Evolutionary conservation across 2,329 filamentous ascomycete species (phyloP), one percentile per base, ranked within the genome.

Genomic region (Diaporthe caulivora): DNA sequence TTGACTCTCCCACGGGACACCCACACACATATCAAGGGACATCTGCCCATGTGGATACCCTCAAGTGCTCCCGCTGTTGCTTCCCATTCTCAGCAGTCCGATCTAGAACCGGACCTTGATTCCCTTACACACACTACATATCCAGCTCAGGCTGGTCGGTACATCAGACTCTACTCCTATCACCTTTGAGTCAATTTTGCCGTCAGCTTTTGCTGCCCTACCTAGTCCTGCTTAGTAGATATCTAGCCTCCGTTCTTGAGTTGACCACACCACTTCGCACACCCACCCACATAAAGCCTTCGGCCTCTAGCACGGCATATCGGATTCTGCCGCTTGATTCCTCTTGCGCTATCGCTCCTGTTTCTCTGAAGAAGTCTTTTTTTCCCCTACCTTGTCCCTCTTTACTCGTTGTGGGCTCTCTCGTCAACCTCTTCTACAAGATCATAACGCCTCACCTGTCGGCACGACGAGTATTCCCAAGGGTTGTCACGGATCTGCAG

Each of bases 121-220:
- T n/a, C n/a, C 55, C 55, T 60, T 62, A 34, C 34, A 34, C 44
- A 57, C 71, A 70, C 65, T 73, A 73, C 74, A 31, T 71, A 54
- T 71, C 31, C 53, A 58, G 57, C 60, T 26, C 57, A 58, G 58
- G 53, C 47, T 71, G 51, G 67, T 73, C 71, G 60, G 67, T 62
- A 68, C 58, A 68, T 47, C 54, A 71, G 67, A 69, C 69, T 64
- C 58, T 68, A 60, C 54, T 42, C 58, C 47, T 54, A 42, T 26
- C 42, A 49, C 42, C 26, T 44, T 18, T 53, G 55, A 37, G 44
- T 31, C 49, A 62, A 73, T 64, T 40, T 42, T 71, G 58, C 65
- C 58, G 71, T 71, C 65, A 75, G 73, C 53, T 31, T 24, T 24
- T 26, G 53, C 51, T 37, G 15, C 37, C 47, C 26, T 55, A 60